Conservation (phyloP, 2,329 filamentous ascomycete species). For the Fusarium sp. region DNA sequence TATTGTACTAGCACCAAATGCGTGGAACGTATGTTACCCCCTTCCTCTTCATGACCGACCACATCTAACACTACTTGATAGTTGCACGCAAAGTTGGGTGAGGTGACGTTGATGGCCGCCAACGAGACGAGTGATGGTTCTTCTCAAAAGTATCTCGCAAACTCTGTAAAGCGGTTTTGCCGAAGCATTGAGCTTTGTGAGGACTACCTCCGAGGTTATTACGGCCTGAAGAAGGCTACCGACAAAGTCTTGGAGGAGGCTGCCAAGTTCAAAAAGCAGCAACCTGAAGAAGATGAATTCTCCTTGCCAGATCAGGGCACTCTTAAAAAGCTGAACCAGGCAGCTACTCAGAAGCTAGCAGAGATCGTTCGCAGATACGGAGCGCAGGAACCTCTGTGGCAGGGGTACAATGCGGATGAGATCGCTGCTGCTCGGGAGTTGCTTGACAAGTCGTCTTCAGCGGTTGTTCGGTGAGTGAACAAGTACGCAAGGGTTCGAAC, state of each 20-base stretch:
- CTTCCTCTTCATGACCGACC: slow-evolving; percentile 4
- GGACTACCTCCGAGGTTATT: slow-evolving; percentile 91
- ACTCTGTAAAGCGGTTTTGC: slow-evolving; percentile 86
- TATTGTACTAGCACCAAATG: slow-evolving; percentile 85
- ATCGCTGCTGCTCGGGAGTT: slow-evolving; percentile 77
- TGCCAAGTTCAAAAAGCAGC: slow-evolving; percentile 60
- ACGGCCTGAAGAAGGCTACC: slow-evolving; percentile 81
- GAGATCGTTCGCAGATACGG: slow-evolving; percentile 78
- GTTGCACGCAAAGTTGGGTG: slow-evolving; percentile 89
- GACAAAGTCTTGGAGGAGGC: slow-evolving; percentile 62
- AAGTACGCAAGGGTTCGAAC: slow-evolving; percentile 20
- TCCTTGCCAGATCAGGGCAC: slow-evolving; percentile 68
- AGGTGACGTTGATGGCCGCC: slow-evolving; percentile 80
- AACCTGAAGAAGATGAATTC: slow-evolving; percentile 62
- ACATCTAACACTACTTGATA: slow-evolving; percentile 54
- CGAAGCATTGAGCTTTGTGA: slow-evolving; percentile 94
- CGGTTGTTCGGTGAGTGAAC: slow-evolving; percentile 57
- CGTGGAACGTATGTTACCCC: slow-evolving; percentile 82
- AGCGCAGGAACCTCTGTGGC: slow-evolving; percentile 73
- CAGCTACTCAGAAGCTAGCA: slow-evolving; percentile 78
- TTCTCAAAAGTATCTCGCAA: slow-evolving; percentile 68
- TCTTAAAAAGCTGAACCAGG: slow-evolving; percentile 75
- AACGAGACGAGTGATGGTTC: slow-evolving; percentile 57
- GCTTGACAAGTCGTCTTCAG: slow-evolving; percentile 65
- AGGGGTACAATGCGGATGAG: slow-evolving; percentile 78